A percentile compares a stretch with the other conserved stretches of the same genome.
phyloP scores from a whole-genome alignment of 257 asterid genomes.

The Scutellaria minor region DNA sequence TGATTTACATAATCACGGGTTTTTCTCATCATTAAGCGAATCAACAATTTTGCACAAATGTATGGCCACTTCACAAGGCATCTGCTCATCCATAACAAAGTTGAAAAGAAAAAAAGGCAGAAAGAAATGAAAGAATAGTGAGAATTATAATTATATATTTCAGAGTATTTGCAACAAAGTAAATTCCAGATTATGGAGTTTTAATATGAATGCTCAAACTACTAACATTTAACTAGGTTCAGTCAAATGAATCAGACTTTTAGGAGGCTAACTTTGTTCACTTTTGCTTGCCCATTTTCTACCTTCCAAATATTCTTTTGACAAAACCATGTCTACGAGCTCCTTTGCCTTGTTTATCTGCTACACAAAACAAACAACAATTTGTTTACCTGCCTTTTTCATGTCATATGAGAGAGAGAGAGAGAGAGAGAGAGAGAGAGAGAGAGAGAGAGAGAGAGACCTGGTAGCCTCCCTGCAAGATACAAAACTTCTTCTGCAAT shows the following conservation, averaged over 20 bases:
- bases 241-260: background rate
- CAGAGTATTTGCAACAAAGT: too few relatives aligned
- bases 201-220: background rate
- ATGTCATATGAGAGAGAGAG: background rate
- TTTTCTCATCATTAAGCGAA: too few relatives aligned
- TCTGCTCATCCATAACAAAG: too few relatives aligned
- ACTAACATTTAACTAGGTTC: background rate
- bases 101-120: too few relatives aligned
- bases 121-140: too few relatives aligned
- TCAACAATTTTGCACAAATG: too few relatives aligned
- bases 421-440: constrained; percentile 1
- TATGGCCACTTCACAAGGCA: too few relatives aligned
- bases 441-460: constrained; percentile 33
- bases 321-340: constrained; percentile 47
- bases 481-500: constrained; percentile 88
- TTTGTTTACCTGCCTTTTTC: background rate
- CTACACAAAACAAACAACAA: constrained; percentile 22
- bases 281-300: constrained; percentile 12
- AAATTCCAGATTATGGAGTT: too few relatives aligned
- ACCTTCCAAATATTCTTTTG: constrained; percentile 54
- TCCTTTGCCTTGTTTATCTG: constrained; percentile 62
- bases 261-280: background rate
- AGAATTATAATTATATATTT: too few relatives aligned
- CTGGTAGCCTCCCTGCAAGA: constrained; percentile 74
- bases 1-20: too few relatives aligned